phyloP scores from a whole-genome alignment of 73 alveolate genomes.

The Breviolum minutum region DNA sequence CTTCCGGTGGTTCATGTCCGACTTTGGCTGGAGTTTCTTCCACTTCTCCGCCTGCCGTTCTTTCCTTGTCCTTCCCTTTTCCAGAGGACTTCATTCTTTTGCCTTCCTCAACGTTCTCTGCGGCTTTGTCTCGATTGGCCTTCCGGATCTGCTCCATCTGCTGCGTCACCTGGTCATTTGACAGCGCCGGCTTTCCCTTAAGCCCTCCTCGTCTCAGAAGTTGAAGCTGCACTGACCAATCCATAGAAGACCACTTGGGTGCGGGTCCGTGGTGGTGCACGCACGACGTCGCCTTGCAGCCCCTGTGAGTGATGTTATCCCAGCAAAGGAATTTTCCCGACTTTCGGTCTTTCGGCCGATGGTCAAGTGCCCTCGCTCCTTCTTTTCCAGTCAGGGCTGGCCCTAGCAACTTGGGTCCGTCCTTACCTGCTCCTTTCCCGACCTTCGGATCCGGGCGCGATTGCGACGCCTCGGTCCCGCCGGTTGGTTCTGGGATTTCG shows the following conservation, averaged over 20 bases:
- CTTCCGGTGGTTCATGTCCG: background rate
- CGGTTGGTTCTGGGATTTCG: no score
- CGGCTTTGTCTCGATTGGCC: background rate
- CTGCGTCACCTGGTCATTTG: background rate
- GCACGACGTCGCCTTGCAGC: background rate
- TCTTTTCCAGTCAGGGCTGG: background rate
- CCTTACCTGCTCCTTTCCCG: background rate
- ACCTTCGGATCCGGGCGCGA: conserved; percentile 45
- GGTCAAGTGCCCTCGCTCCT: conserved; percentile 18
- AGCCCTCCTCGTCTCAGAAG: conserved; percentile 13
- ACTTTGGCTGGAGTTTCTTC: background rate
- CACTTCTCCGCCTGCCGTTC: background rate
- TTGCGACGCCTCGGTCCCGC: conserved; percentile 1
- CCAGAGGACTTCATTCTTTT: no score
- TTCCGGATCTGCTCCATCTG: background rate
- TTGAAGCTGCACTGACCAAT: conserved; percentile 37
- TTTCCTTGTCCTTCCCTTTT: no score
- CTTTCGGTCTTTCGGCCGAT: background rate
- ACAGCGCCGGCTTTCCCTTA: background rate
- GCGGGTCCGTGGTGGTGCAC: conserved; percentile 18
- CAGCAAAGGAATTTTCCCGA: conserved; percentile 1
- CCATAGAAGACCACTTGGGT: background rate
- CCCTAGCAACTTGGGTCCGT: background rate
- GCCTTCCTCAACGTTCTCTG: background rate
- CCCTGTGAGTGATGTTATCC: background rate